phyloP scores from a whole-genome alignment of 208 protist species.

The Entamoeba histolytica region DNA sequence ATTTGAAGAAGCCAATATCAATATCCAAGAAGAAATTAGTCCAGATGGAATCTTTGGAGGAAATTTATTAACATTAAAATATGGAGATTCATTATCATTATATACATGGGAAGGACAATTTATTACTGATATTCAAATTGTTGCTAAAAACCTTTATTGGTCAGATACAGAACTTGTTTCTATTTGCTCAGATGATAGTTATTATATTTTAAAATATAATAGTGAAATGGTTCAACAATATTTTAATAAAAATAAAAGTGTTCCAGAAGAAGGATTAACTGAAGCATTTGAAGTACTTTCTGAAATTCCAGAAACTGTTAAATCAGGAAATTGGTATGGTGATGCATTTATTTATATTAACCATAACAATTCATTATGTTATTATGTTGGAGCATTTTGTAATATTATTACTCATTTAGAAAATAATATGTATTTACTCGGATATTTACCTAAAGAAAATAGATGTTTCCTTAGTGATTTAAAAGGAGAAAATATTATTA shows the following conservation, averaged over 20 bases:
- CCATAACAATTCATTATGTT: conserved; percentile 1
- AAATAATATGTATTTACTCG: neutral
- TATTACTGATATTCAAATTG: conserved; percentile 1
- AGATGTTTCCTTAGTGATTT: neutral
- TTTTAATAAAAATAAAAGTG: neutral
- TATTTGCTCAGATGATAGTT: neutral
- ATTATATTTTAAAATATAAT: neutral
- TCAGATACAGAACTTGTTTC: neutral
- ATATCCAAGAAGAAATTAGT: neutral
- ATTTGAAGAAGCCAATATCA: neutral
- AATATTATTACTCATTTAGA: neutral
- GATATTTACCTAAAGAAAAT: conserved; percentile 5
- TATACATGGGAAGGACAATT: conserved; percentile 1
- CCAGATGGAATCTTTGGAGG: neutral
- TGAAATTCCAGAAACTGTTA: neutral
- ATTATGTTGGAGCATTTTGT: neutral
- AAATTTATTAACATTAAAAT: neutral
- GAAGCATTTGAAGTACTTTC: conserved; percentile 1
- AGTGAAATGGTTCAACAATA: neutral
- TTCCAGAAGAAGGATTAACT: neutral
- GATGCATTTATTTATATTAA: conserved; percentile 4
- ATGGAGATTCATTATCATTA: neutral
- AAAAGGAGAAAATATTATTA: neutral
- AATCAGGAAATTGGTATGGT: neutral
- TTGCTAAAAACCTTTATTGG: neutral